Base-by-base conservation (phyloP, 2,329 filamentous ascomycete species). In the Verticillium zaregamsianum region DNA sequence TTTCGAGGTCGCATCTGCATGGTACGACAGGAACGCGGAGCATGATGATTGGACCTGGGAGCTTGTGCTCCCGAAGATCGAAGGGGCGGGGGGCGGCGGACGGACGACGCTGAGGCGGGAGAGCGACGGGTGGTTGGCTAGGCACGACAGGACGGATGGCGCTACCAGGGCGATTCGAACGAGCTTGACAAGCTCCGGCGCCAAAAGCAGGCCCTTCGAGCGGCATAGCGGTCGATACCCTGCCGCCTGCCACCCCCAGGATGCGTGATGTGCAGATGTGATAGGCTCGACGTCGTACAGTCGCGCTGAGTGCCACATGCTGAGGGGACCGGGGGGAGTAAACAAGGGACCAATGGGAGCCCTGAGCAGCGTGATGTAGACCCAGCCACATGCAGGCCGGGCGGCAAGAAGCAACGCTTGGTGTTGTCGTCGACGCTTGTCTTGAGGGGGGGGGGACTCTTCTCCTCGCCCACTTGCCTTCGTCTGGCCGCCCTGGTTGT, bases 371-470 rank as follows among this genome's bases (percentile, higher is more conserved):
- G 78, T 80, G 79, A 80, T 74, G 70, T 71, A 69, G 65, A 58
- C 65, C 66, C 73, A 73, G 73, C 72, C 73, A 72, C 68, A 68
- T 76, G 74, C 77, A 79, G 71, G 67, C 64, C 71, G 73, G 79
- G 80, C 80, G 80, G 80, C 74, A 81, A 82, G 69, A 40, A 9
- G 33, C 7, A 7, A 49, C 40, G 40, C 40, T 49, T 49, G 40
- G 40, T 20, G 40, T 23, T 49, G 40, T 23, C 40, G 8, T 23
- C 40, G 40, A 49, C 40, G 23, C 40, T 49, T 49, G 40, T 49
- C 40, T 49, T 49, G 40, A 17, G n/a, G n/a, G 4, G 40, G 40
- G n/a, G 15, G 8, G 3, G 7, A 6, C 17, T 35, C 56, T 20
- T 11, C 31, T 14, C n/a, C 31, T 23, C 12, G 11, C 33, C 59